Base-by-base conservation (phyloP, 2,329 filamentous ascomycete species). In the Erysiphe pulchra region DNA sequence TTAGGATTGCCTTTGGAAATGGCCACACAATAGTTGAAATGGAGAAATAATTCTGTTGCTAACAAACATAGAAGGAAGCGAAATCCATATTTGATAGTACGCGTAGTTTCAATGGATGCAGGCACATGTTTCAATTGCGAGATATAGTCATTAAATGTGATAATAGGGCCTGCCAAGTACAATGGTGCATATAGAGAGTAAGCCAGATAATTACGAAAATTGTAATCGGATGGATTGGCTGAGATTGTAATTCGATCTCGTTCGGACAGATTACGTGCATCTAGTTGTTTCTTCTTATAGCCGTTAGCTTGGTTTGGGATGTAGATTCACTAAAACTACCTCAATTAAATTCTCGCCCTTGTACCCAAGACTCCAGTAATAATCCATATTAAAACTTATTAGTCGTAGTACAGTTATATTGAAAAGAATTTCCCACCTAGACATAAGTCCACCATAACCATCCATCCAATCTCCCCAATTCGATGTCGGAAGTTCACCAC, bases 131-230 rank as follows among this genome's bases (percentile, higher is more conserved):
- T 79, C 49, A 70, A 68, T 60, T 98, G 90, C 0, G 82, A 80
- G 50, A 95, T 77, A 65, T 90, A 98, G 65, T 98, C 92, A 62
- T 98, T 98, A 66, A 95, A 98, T 12, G 86, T 95, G 49, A 98
- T 60, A 55, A 98, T 93, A 0, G 90, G 90, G 0, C 90, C 90
- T 0, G 86, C 74, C 31, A 98, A 70, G 61, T 95, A 98, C 1
- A 98, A 71, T 0, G 90, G 90, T 1, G 85, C 84, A 58, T 98
- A 98, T 48, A 95, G 72, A 36, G 77, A 66, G 59, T 94, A 98
- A 40, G 81, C 85, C 41, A 94, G 59, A 60, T 92, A 95, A 62
- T 92, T 92, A 51, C 78, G 75, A 62, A 90, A 84, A 20, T 65
- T 74, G 57, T 75, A 98, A 56, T 92, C 80, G 28, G 64, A 60